A percentile compares a stretch with the other conserved stretches of the same genome.
These are phyloP conservation scores for Cornus controversa DNA, from an alignment of 148 eudicot species.

Conservation along the genomic window DNA sequence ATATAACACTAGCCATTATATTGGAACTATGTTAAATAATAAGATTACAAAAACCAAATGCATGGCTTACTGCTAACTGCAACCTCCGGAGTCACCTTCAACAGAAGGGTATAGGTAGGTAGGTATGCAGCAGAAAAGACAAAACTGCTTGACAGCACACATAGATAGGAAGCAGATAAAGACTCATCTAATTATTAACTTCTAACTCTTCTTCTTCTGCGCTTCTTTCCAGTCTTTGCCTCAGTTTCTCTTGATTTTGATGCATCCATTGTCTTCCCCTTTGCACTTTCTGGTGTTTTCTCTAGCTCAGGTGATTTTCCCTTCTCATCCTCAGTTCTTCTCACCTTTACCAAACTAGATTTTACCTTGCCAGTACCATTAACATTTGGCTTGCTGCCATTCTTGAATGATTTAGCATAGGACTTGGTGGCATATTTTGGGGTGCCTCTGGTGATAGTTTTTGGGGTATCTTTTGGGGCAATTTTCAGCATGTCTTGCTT, in stretches of 20 bases:
- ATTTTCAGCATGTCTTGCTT: conserved; percentile 27
- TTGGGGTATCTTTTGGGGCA: conserved; percentile 10
- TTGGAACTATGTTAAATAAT: not conserved
- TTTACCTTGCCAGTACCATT: conserved; percentile 41
- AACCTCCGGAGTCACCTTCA: not conserved
- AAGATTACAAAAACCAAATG: not conserved
- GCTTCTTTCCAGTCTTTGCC: conserved; percentile 31
- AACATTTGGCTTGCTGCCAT: conserved; percentile 17
- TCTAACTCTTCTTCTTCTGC: not conserved
- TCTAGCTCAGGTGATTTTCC: conserved; percentile 32
- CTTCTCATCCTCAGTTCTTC: conserved; percentile 34
- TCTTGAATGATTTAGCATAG: conserved; percentile 24
- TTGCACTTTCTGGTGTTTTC: conserved; percentile 34
- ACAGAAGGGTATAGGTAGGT: not conserved
- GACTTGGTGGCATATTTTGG: conserved; percentile 17
- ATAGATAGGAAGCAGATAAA: not conserved
- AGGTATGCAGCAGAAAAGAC: not conserved
- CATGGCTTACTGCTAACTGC: not conserved
- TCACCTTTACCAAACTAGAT: conserved; percentile 30
- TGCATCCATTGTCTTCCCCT: conserved; percentile 23
- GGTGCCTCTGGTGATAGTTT: not conserved
- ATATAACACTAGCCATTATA: not conserved
- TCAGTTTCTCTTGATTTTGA: conserved; percentile 34
- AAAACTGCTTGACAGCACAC: not conserved
- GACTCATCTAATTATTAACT: not conserved